phyloP scores from a whole-genome alignment of 108 stramenopile species.

The Cyclotella kingstonii region DNA sequence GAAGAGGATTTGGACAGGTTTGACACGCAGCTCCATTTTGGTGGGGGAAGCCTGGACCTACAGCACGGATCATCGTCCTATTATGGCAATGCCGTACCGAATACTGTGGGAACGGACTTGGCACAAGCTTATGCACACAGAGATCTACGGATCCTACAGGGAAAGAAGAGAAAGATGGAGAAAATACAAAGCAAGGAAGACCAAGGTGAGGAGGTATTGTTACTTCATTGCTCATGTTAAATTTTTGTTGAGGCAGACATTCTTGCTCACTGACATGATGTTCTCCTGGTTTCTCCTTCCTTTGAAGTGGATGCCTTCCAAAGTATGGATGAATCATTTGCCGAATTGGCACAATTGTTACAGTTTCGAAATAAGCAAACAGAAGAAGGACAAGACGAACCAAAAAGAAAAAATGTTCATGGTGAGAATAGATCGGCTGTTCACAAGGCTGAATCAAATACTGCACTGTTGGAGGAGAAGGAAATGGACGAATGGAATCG shows the following conservation, averaged over 20 bases:
- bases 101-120: constrained; percentile 38
- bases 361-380: constrained; percentile 73
- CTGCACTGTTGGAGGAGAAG: too few relatives aligned
- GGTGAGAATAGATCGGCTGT: too few relatives aligned
- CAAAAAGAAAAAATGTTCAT: constrained; percentile 43
- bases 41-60: constrained; percentile 56
- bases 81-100: too few relatives aligned
- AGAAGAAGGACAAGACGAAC: constrained; percentile 40
- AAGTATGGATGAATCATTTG: constrained; percentile 84
- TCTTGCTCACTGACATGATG: neutral
- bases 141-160: constrained; percentile 87
- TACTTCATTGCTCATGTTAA: neutral
- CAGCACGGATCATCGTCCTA: too few relatives aligned
- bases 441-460: too few relatives aligned
- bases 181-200: constrained; percentile 80
- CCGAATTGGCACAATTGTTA: constrained; percentile 73
- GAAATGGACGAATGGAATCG: constrained; percentile 85
- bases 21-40: constrained; percentile 92
- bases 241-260: neutral
- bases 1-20: constrained; percentile 78
- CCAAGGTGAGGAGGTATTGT: constrained; percentile 45
- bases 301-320: constrained; percentile 63
- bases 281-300: neutral
- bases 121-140: constrained; percentile 66
- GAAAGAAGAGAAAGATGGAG: constrained; percentile 79